Base-by-base conservation (phyloP, 2,329 filamentous ascomycete genomes). In the Penicillium brevicompactum region DNA sequence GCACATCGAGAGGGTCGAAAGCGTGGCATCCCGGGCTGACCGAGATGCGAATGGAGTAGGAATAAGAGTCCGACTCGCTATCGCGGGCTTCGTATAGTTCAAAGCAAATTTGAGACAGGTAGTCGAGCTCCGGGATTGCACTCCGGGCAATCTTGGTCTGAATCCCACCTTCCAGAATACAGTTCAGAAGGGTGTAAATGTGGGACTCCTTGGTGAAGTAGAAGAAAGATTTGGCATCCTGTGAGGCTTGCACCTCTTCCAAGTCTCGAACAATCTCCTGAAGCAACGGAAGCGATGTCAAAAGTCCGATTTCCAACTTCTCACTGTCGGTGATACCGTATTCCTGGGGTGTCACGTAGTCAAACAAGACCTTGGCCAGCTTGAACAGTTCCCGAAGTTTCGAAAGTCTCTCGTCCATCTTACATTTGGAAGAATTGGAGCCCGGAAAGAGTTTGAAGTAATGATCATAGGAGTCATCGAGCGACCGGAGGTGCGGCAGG, bases 171-270 rank as follows among this genome's bases (percentile, higher is more conserved):
- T 99, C 94, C 24, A 99, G 84, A 64, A 99, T 97, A 73, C 93
- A 97, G 74, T 99, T 99, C 55, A 99, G 84, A 5, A 99, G 83
- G 5, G 94, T 99, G 78, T 99, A 99, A 60, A 99, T 97, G 73
- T 99, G 94, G 0, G 91, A 96, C 76, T 99, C 94, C 75, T 99
- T 99, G 60, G 94, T 99, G 75, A 99, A 99, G 78, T 99, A 99
- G 76, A 97, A 91, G 80, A 97, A 97, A 1, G 89, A 93, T 71
- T 97, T 97, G 43, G 92, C 92, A 63, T 95, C 90, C 50, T 93
- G 88, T 0, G 91, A 95, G 3, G 94, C 93, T 75, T 99, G 94
- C 74, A 97, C 91, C 75, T 97, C 92, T 77, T 99, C 95, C 2
- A 99, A 82, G 67, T 99, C 93, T 69, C 92, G 89, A 6, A 99